A percentile compares a stretch with the other conserved stretches of the same genome.
Conservation (phyloP, 768 basidiomycete species). For the Tricholoma sp. region DNA sequence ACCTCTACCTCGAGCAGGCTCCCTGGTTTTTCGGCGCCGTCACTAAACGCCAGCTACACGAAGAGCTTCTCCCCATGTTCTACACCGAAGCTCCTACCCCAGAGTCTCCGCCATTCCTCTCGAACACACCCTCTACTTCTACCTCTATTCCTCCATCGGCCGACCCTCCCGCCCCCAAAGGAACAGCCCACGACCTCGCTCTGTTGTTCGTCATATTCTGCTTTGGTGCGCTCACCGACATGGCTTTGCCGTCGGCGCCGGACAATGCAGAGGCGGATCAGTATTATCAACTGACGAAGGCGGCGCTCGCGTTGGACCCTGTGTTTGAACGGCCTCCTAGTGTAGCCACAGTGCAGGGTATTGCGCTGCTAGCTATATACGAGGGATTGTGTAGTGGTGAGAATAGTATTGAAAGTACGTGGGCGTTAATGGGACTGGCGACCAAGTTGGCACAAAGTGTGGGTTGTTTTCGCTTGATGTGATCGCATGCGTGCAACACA, state of each 20-base stretch:
- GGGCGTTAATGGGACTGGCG: conserved; percentile 61
- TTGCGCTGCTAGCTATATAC: conserved; percentile 67
- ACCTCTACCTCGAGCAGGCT: conserved; percentile 73
- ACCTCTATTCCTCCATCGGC: background rate
- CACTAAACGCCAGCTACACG: conserved; percentile 54
- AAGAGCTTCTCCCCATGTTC: conserved; percentile 63
- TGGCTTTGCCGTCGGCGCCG: conserved; percentile 44
- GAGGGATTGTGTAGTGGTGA: conserved; percentile 64
- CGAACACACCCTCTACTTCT: background rate
- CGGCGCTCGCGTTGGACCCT: conserved; percentile 61
- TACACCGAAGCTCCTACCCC: conserved; percentile 44
- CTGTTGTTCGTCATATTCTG: conserved; percentile 59
- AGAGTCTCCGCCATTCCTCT: conserved; percentile 5
- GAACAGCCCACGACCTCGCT: conserved; percentile 55
- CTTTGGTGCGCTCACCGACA: conserved; percentile 57
- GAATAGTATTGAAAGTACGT: conserved; percentile 65
- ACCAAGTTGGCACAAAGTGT: conserved; percentile 68
- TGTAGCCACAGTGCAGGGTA: conserved; percentile 63
- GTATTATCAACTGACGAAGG: conserved; percentile 58
- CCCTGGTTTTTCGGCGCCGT: conserved; percentile 80
- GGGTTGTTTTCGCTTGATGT: conserved; percentile 14
- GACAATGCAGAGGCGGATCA: conserved; percentile 48
- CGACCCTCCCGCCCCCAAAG: conserved; percentile 8
- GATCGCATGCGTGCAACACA: background rate
- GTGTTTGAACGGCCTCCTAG: conserved; percentile 67